Evolutionary conservation across 495 filamentous ascomycete species (phyloP).

Genomic region (Penicillium lividum): DNA sequence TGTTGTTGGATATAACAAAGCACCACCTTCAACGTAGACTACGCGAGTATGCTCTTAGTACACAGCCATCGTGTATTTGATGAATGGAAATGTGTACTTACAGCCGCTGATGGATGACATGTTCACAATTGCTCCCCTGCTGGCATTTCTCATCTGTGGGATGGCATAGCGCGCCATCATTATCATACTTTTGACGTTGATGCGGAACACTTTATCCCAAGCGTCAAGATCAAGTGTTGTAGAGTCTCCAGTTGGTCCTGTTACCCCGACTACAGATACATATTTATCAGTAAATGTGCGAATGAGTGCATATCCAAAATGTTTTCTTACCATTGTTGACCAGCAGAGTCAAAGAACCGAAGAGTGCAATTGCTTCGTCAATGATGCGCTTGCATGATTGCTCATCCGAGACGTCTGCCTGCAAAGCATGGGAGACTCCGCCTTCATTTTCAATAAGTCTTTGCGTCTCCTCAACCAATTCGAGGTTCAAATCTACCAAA

Average conservation of each 20-base stretch:
- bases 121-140: constrained; percentile 47
- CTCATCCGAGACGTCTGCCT: constrained; percentile 41
- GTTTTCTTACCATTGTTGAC: constrained; percentile 48
- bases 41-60: background rate
- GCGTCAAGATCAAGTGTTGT: constrained; percentile 48
- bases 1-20: constrained; percentile 54
- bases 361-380: constrained; percentile 31
- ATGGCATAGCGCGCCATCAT: constrained; percentile 49
- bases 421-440: constrained; percentile 3
- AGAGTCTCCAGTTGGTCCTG: constrained; percentile 47
- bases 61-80: no score
- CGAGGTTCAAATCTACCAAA: constrained; percentile 8
- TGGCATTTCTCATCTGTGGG: constrained; percentile 45
- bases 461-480: constrained; percentile 9
- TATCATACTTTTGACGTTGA: constrained; percentile 56
- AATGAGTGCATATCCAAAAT: no score
- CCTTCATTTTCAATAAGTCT: constrained; percentile 8
- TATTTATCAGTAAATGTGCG: background rate
- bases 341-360: constrained; percentile 49
- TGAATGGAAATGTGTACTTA: background rate
- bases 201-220: constrained; percentile 46
- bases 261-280: constrained; percentile 39
- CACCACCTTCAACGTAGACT: constrained; percentile 49
- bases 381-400: constrained; percentile 40
- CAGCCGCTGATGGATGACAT: constrained; percentile 49